Conservation (phyloP, 108 stramenopile species). For the Cyclotella atomus region DNA sequence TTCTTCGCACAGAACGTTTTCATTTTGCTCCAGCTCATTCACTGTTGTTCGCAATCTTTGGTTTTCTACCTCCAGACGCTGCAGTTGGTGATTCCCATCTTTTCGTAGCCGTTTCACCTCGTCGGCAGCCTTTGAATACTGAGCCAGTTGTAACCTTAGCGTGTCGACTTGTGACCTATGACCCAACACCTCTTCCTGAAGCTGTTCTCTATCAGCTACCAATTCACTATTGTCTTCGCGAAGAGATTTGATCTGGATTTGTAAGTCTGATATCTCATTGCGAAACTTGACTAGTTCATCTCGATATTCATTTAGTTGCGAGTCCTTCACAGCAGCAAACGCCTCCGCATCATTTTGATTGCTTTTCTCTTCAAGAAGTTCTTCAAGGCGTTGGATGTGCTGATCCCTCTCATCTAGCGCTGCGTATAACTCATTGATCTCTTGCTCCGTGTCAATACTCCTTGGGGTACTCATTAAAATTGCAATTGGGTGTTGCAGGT, state of each 20-base stretch:
- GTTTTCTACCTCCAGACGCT: conserved; percentile 49
- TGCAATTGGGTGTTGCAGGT: too few relatives aligned
- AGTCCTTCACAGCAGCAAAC: too few relatives aligned
- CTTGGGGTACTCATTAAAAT: conserved; percentile 1
- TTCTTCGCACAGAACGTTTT: conserved; percentile 42
- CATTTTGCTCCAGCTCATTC: conserved; percentile 41
- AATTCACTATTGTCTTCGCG: conserved; percentile 36
- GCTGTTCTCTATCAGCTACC: conserved; percentile 14
- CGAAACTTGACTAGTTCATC: conserved; percentile 22
- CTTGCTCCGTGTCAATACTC: conserved; percentile 26
- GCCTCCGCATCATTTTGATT: too few relatives aligned
- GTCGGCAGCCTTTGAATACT: conserved; percentile 22
- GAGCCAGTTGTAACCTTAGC: conserved; percentile 31
- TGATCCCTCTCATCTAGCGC: conserved; percentile 43
- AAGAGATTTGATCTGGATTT: conserved; percentile 23
- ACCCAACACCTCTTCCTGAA: conserved; percentile 29
- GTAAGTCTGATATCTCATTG: conserved; percentile 25
- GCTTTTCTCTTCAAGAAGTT: neutral
- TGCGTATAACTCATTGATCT: conserved; percentile 25
- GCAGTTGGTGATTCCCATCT: conserved; percentile 18
- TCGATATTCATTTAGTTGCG: conserved; percentile 16
- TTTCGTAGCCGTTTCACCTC: conserved; percentile 27
- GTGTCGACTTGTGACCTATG: conserved; percentile 34
- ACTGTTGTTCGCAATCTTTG: conserved; percentile 34
- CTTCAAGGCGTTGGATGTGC: conserved; percentile 31